Evolutionary conservation across 805 yeast genomes (phyloP).

Genomic region (Lipomyces sp.): DNA sequence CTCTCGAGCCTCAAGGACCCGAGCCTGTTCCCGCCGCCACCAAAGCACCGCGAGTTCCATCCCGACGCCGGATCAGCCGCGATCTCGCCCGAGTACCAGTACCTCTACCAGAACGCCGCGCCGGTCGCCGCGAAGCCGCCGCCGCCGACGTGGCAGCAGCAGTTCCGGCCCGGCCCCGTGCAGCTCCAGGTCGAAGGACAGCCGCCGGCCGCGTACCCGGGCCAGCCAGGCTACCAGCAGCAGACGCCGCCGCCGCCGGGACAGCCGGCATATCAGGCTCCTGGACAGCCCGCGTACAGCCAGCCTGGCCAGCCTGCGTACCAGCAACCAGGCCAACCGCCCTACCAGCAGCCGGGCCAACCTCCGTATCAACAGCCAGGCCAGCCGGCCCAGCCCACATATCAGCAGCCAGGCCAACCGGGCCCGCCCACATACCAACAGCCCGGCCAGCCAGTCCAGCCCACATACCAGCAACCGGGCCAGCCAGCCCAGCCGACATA

Average conservation of each 20-base stretch:
- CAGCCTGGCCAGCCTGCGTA: slow-evolving; percentile 20
- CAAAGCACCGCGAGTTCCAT: slow-evolving; percentile 42
- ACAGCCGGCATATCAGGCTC: slow-evolving; percentile 3
- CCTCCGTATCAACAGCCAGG: slow-evolving; percentile 9
- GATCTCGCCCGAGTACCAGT: slow-evolving; percentile 20
- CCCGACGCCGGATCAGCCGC: slow-evolving; percentile 31
- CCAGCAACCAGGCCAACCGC: slow-evolving; percentile 15
- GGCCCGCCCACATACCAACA: slow-evolving; percentile 8
- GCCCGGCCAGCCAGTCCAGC: slow-evolving; percentile 14
- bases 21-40: slow-evolving; percentile 46
- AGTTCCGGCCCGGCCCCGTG: slow-evolving; percentile 6
- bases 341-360: slow-evolving; percentile 16
- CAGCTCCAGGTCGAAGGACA: slow-evolving; percentile 23
- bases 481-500: background rate
- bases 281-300: slow-evolving; percentile 7
- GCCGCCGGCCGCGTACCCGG: slow-evolving; percentile 15
- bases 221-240: slow-evolving; percentile 4
- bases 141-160: slow-evolving; percentile 18
- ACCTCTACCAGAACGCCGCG: slow-evolving; percentile 25
- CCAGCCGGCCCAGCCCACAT: background rate
- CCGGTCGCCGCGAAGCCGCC: slow-evolving; percentile 21
- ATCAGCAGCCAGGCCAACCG: background rate
- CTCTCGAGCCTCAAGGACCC: slow-evolving; percentile 38
- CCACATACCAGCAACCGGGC: slow-evolving; percentile 2
- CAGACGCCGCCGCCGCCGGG: slow-evolving; percentile 2